Evolutionary conservation across 169 alveolate genomes (phyloP).

Genomic region (Plasmodium billcollinsi): DNA sequence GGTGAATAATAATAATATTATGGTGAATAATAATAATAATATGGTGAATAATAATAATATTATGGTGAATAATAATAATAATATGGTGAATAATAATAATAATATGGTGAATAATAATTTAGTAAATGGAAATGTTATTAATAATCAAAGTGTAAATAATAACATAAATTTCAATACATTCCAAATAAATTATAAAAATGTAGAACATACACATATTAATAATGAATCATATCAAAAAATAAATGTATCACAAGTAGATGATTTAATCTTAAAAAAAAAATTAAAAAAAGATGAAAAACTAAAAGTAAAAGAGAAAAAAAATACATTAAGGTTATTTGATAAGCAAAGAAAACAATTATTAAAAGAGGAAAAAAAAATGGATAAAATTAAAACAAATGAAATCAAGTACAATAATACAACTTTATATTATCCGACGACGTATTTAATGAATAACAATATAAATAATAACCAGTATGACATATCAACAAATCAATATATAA

Average conservation of each 20-base stretch:
- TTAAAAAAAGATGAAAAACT: conserved; percentile 57
- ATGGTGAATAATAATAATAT: too few species aligned
- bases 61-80: too few species aligned
- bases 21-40: too few species aligned
- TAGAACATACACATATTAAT: not conserved
- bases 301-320: conserved; percentile 68
- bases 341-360: conserved; percentile 32
- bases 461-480: conserved; percentile 8
- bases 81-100: too few species aligned
- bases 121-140: not conserved
- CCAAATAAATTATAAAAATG: not conserved
- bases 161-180: not conserved
- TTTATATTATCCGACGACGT: not conserved
- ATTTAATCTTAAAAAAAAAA: conserved; percentile 21
- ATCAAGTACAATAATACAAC: not conserved
- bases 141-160: not conserved
- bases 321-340: conserved; percentile 31
- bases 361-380: conserved; percentile 58
- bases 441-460: not conserved
- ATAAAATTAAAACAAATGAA: conserved; percentile 41
- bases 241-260: conserved; percentile 18
- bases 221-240: not conserved
- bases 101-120: too few species aligned
- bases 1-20: too few species aligned
- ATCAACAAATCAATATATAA: conserved; percentile 6